phyloP scores from a whole-genome alignment of 148 eudicot genomes.

The Camellia japonica region DNA sequence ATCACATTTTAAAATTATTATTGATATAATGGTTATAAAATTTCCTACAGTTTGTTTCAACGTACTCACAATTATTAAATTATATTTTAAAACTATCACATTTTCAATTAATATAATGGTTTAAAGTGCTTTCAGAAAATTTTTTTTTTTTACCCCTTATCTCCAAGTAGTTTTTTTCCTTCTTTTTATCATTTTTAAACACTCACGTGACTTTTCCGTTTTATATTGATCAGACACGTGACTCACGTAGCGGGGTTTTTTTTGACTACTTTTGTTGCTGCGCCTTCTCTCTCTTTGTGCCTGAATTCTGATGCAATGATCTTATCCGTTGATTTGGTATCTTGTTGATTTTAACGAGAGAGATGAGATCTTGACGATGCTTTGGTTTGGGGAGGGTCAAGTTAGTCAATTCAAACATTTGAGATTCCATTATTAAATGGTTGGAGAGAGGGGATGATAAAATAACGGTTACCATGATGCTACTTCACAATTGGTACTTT shows the following conservation, averaged over 20 bases:
- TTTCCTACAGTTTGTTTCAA: no score
- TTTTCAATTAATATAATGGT: no score
- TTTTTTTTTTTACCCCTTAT: no score
- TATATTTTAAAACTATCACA: no score
- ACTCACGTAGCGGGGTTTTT: background rate
- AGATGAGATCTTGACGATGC: background rate
- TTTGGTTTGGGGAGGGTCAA: background rate
- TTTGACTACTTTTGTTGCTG: no score
- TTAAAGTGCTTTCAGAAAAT: no score
- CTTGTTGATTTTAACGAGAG: background rate
- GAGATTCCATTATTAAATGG: background rate
- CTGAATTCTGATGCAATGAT: background rate
- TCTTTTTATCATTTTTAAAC: background rate
- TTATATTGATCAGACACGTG: background rate
- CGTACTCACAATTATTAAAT: no score
- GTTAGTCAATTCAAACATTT: background rate
- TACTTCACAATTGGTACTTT: background rate
- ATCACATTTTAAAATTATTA: no score
- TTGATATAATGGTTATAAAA: no score
- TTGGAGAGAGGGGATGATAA: no score
- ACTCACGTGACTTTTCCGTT: slow-evolving; percentile 5
- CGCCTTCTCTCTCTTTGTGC: background rate
- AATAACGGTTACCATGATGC: no score
- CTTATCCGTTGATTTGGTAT: background rate
- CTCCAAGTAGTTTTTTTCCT: background rate